Evolutionary conservation across 352 stramenopile genomes (phyloP).

Genomic region (Globisporangium orthogonon): DNA sequence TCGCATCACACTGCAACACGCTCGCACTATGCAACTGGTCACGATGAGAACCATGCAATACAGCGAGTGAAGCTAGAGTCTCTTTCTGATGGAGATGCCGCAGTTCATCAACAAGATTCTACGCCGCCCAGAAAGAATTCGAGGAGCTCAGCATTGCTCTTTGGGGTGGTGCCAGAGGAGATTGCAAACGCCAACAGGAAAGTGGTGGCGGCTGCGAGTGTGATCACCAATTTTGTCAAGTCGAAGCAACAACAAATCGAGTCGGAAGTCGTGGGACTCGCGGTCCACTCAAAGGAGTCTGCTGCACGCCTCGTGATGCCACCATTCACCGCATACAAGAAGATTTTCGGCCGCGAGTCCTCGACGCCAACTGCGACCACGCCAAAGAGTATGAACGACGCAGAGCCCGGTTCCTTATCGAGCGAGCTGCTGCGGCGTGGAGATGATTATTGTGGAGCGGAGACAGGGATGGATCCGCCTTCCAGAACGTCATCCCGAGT

Average conservation of each 20-base stretch:
- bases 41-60: not conserved
- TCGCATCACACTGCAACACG: too few species aligned
- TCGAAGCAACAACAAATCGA: slow-evolving; percentile 29
- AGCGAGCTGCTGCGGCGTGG: not conserved
- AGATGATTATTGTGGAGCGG: not conserved
- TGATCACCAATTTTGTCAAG: slow-evolving; percentile 34
- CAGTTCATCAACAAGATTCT: not conserved
- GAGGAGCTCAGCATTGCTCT: slow-evolving; percentile 6
- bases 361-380: not conserved
- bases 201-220: slow-evolving; percentile 23
- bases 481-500: not conserved
- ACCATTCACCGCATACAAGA: slow-evolving; percentile 26
- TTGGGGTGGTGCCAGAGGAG: slow-evolving; percentile 13
- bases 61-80: too few species aligned
- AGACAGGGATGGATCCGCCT: not conserved
- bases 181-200: slow-evolving; percentile 18
- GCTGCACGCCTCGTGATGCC: slow-evolving; percentile 28
- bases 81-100: not conserved
- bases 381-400: not conserved
- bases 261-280: slow-evolving; percentile 27
- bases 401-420: not conserved
- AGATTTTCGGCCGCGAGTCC: slow-evolving; percentile 17
- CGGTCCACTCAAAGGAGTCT: slow-evolving; percentile 32
- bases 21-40: too few species aligned
- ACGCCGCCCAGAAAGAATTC: not conserved